These are phyloP conservation scores for Spongiforma sp. DNA, from an alignment of 1,284 basidiomycete species.

Conservation along the genomic window DNA sequence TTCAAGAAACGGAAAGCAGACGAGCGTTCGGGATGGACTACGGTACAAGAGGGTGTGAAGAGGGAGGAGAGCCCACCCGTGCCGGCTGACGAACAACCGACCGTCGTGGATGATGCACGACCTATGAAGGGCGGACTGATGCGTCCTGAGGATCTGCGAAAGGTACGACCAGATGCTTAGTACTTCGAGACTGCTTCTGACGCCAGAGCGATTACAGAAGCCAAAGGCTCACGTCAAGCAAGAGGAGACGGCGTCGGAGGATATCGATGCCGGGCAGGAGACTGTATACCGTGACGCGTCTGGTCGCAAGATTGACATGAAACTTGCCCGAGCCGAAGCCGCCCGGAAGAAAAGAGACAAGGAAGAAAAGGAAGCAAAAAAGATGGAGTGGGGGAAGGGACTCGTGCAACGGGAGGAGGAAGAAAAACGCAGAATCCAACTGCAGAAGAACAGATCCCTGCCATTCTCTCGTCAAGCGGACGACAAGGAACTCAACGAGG, in stretches of 20 bases:
- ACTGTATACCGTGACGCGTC: slow-evolving; percentile 94
- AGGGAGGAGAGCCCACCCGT: slow-evolving; percentile 57
- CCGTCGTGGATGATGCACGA: slow-evolving; percentile 52
- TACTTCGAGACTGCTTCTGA: slow-evolving; percentile 5
- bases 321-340: slow-evolving; percentile 83
- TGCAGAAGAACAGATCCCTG: slow-evolving; percentile 68
- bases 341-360: slow-evolving; percentile 76
- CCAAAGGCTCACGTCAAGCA: slow-evolving; percentile 45
- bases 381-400: slow-evolving; percentile 98
- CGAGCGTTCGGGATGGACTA: slow-evolving; percentile 63
- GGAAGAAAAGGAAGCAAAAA: slow-evolving; percentile 85
- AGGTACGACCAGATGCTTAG: slow-evolving; percentile 33
- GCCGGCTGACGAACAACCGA: slow-evolving; percentile 72
- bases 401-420: slow-evolving; percentile 84
- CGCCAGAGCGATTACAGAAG: slow-evolving; percentile 33
- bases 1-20: slow-evolving; percentile 75
- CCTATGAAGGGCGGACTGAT: slow-evolving; percentile 79
- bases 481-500: slow-evolving; percentile 86
- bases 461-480: slow-evolving; percentile 83
- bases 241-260: slow-evolving; percentile 51
- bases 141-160: slow-evolving; percentile 67
- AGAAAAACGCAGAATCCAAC: slow-evolving; percentile 65
- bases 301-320: slow-evolving; percentile 90
- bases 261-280: slow-evolving; percentile 74
- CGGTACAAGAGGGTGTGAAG: slow-evolving; percentile 50